Conservation (phyloP, 139 green algal species). For the Tetradesmus obliquus region DNA sequence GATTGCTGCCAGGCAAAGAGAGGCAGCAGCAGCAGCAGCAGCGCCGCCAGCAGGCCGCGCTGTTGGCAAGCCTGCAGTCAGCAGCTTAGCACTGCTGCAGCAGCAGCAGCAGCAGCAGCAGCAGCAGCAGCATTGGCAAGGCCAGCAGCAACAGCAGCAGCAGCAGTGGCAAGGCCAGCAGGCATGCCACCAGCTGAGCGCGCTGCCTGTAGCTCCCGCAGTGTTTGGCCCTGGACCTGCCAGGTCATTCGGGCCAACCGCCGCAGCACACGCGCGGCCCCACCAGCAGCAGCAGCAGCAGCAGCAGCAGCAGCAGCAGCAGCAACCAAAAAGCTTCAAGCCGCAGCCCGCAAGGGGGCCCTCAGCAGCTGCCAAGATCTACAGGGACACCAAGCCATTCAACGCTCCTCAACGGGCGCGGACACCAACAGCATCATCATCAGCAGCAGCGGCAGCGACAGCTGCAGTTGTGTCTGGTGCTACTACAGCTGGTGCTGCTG, state of each 20-base stretch:
- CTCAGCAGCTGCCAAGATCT: neutral
- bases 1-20: neutral
- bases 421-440: neutral
- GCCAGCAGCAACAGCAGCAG: slow-evolving; percentile 2
- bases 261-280: neutral
- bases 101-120: neutral
- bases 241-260: neutral
- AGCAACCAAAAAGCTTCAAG: neutral
- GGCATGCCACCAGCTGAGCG: neutral
- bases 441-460: neutral
- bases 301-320: neutral
- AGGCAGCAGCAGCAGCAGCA: slow-evolving; percentile 6
- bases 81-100: neutral
- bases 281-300: neutral
- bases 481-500: neutral
- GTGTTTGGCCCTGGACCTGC: neutral
- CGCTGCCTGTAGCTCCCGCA: neutral
- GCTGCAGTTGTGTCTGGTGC: neutral
- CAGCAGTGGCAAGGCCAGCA: slow-evolving; percentile 9
- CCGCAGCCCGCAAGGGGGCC: neutral
- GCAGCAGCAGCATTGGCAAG: neutral
- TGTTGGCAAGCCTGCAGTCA: neutral
- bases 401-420: neutral
- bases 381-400: neutral
- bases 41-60: neutral